Base-by-base conservation (phyloP, 1,284 basidiomycete species). In the Trichosporon faecale region DNA sequence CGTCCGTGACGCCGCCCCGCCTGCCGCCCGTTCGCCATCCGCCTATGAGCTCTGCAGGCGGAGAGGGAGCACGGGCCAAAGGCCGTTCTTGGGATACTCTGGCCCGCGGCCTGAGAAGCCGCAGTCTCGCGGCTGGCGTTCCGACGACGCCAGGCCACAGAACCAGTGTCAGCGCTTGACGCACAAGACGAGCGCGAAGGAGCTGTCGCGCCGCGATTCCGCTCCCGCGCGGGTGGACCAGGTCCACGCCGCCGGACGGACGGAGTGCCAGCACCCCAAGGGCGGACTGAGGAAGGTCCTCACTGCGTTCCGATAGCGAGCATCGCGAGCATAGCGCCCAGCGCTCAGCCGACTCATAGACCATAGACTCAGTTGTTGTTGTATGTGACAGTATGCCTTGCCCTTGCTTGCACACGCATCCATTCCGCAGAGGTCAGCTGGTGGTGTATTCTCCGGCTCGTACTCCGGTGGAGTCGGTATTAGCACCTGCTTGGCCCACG, bases 31-130 rank as follows among this genome's bases (percentile, higher is more conserved):
- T 63, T 76, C 75, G 2, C 77, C 77, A 1, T 75, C 73, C 1
- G 77, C 77, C 5, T 72, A 69, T 29, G 76, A 74, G 18, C 72
- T 78, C 3, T 78, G 77, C 65, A 73, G 76, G 21, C 67, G 75
- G n/a, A 66, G 76, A 12, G 57, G 57, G 29, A 61, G 64, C 25
- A 29, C 27, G 27, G 67, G 66, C 27, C n/a, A 25, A 8, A n/a
- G 57, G 2, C 37, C 21, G 29, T 49, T 66, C 27, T 52, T 44
- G 21, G n/a, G 52, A 5, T n/a, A 40, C 55, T 64, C 27, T 18
- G 40, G 31, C 21, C 57, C 35, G 12, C 29, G 23, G 33, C 52
- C 64, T n/a, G n/a, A n/a, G 52, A 14, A 61, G 11, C n/a, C 3
- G 35, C 35, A 18, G 52, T 4, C 33, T 3, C 66, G 66, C 11